Evolutionary conservation across 768 basidiomycete species (phyloP).

Genomic region (Crassisporium funariophilum): DNA sequence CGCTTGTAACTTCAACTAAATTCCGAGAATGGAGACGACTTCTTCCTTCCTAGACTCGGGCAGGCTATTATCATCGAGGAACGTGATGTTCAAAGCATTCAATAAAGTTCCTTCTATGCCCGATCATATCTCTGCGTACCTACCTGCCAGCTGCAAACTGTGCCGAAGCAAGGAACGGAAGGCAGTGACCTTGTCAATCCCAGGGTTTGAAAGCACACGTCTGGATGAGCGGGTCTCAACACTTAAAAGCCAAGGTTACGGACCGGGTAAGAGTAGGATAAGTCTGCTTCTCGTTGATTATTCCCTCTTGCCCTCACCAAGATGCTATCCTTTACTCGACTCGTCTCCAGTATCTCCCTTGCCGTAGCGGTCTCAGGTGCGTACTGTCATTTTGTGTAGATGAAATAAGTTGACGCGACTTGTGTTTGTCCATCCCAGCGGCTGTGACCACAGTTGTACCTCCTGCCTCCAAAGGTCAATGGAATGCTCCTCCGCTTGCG

Average conservation of each 20-base stretch:
- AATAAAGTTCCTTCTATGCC: conserved; percentile 20
- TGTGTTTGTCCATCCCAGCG: conserved; percentile 11
- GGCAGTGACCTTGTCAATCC: conserved; percentile 22
- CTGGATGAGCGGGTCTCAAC: conserved; percentile 8
- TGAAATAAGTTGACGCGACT: not conserved
- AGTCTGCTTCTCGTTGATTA: conserved; percentile 15
- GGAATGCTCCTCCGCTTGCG: conserved; percentile 22
- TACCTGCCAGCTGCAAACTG: conserved; percentile 26
- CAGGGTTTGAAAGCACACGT: conserved; percentile 18
- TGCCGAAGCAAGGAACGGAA: conserved; percentile 19
- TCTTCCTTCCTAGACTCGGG: conserved; percentile 12
- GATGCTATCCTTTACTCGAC: conserved; percentile 12
- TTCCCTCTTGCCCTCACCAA: conserved; percentile 1
- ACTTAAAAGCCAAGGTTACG: conserved; percentile 23
- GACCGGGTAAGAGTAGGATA: conserved; percentile 14
- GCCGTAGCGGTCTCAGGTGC: conserved; percentile 23
- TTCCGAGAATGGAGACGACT: conserved; percentile 11
- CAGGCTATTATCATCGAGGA: conserved; percentile 21
- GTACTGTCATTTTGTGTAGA: conserved; percentile 3
- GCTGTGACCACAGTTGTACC: conserved; percentile 25
- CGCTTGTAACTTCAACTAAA: conserved; percentile 4
- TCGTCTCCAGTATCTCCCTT: conserved; percentile 19
- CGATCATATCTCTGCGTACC: conserved; percentile 27
- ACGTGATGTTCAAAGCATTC: conserved; percentile 14
- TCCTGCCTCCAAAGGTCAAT: conserved; percentile 27